These are phyloP conservation scores for Xylaria sp. DNA, from an alignment of 2,329 filamentous ascomycete species.

Conservation along the genomic window DNA sequence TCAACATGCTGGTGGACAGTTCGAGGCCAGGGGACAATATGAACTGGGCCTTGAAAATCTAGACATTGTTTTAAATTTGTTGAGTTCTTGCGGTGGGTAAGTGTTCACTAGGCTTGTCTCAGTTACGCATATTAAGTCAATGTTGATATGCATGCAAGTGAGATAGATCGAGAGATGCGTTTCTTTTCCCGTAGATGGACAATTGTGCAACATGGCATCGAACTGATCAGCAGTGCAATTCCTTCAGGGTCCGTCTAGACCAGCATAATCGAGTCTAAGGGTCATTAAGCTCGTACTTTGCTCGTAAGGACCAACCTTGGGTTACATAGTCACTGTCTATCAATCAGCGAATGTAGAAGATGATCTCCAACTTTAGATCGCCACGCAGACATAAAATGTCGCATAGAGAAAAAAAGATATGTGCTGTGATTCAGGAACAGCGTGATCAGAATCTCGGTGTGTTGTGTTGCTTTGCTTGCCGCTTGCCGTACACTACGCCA, in stretches of 20 bases:
- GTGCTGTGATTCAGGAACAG: neutral
- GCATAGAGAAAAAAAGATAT: neutral
- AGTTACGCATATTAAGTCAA: neutral
- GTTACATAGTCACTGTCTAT: neutral
- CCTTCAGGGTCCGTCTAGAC: neutral
- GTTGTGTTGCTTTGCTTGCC: neutral
- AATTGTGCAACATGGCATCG: slow-evolving; percentile 4
- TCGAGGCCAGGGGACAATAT: neutral
- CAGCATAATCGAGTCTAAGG: neutral
- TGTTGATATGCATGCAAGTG: neutral
- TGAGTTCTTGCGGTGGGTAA: slow-evolving; percentile 6
- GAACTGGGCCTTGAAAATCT: slow-evolving; percentile 1
- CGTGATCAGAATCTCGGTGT: neutral
- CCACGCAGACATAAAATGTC: neutral
- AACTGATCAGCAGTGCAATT: neutral
- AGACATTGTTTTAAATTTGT: slow-evolving; percentile 27
- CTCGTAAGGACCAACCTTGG: neutral
- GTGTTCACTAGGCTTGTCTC: slow-evolving; percentile 26
- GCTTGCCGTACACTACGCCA: neutral
- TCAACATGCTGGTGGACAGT: neutral
- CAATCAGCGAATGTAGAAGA: neutral
- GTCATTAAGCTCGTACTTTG: too few species aligned
- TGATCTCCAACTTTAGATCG: neutral
- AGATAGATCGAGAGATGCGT: neutral
- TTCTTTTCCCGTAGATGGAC: slow-evolving; percentile 1